These are phyloP conservation scores for Salix caprea DNA, from an alignment of 345 rosid genomes.

Conservation along the genomic window DNA sequence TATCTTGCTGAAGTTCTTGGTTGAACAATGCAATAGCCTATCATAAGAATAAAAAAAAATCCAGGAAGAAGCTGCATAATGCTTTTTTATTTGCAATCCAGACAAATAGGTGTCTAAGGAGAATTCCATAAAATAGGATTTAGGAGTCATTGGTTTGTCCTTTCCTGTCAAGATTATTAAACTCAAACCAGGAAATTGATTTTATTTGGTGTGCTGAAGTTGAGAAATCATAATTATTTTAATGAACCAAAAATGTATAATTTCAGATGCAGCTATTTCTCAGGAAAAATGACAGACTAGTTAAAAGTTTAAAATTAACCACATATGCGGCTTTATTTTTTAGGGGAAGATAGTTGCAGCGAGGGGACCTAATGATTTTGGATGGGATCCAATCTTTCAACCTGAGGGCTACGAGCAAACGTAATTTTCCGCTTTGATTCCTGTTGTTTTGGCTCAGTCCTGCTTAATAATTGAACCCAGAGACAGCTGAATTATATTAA, in stretches of 20 bases:
- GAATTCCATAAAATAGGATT: not conserved
- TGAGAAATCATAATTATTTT: not conserved
- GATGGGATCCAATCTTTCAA: constrained; percentile 96
- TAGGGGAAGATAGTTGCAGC: constrained; percentile 90
- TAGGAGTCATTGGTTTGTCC: not conserved
- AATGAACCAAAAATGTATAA: not conserved
- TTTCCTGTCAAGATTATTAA: not conserved
- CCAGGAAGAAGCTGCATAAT: no score
- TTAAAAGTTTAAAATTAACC: not conserved
- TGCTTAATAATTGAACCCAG: not conserved
- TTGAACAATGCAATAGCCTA: not conserved
- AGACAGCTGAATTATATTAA: not conserved
- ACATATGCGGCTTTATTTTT: not conserved
- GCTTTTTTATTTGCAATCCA: not conserved
- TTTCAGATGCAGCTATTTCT: not conserved
- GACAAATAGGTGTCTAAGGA: not conserved
- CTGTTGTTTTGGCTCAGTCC: not conserved
- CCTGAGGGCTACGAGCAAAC: constrained; percentile 85
- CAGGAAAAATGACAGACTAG: not conserved
- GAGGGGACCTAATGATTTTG: constrained; percentile 84
- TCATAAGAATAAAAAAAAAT: not conserved
- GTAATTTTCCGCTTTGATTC: constrained; percentile 26
- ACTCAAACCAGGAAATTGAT: not conserved
- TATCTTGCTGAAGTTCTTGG: not conserved
- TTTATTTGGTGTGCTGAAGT: not conserved